Conservation (phyloP, 23 red algal genomes). For the Gracilariopsis chorda region DNA sequence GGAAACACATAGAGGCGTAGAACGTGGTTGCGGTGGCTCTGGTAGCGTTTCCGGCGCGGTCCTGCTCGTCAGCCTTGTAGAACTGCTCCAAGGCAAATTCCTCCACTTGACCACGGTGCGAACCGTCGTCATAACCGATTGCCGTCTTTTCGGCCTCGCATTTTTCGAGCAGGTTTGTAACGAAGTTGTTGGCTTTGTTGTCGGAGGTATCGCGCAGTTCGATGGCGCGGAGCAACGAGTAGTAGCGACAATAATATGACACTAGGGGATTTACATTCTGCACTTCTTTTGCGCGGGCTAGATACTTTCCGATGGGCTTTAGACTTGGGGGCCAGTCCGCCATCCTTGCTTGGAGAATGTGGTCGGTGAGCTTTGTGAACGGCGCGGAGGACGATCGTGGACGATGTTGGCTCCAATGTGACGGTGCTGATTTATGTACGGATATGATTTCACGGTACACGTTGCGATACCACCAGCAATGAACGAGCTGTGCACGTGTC, state of each 20-base stretch:
- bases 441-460: too few relatives aligned
- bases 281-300: slow-evolving; percentile 59
- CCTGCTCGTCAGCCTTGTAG: slow-evolving; percentile 57
- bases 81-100: slow-evolving; percentile 65
- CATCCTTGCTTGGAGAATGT: too few relatives aligned
- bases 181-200: slow-evolving; percentile 9
- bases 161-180: slow-evolving; percentile 58
- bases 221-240: slow-evolving; percentile 52
- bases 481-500: too few relatives aligned
- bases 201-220: slow-evolving; percentile 48
- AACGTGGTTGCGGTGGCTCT: slow-evolving; percentile 62
- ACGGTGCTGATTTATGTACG: too few relatives aligned
- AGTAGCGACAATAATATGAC: slow-evolving; percentile 63
- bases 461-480: too few relatives aligned
- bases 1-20: slow-evolving; percentile 82
- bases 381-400: too few relatives aligned
- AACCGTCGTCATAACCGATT: slow-evolving; percentile 4
- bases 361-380: too few relatives aligned
- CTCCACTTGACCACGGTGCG: slow-evolving; percentile 31
- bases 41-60: slow-evolving; percentile 40
- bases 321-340: slow-evolving; percentile 50
- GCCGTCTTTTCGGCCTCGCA: slow-evolving; percentile 24
- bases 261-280: slow-evolving; percentile 27
- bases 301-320: slow-evolving; percentile 49
- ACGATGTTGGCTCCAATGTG: too few relatives aligned